These are phyloP conservation scores for Nannochloropsis granulata DNA, from an alignment of 108 stramenopile species.

Conservation along the genomic window DNA sequence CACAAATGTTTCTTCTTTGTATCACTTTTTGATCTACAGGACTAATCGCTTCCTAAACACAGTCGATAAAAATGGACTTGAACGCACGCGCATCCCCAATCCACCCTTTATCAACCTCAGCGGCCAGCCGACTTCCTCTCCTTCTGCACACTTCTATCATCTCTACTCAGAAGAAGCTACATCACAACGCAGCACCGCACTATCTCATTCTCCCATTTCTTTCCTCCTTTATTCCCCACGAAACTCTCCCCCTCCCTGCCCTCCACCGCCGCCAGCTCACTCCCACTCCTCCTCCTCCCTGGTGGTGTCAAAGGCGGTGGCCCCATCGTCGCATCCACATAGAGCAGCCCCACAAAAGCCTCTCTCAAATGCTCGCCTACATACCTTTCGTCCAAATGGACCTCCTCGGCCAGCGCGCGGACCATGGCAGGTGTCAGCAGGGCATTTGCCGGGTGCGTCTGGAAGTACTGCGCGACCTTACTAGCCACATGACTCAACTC, in stretches of 20 bases:
- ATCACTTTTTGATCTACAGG: no score
- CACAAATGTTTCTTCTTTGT: no score
- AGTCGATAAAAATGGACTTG: no score
- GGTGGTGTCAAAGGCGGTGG: not conserved
- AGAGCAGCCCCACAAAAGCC: not conserved
- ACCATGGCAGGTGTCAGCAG: not conserved
- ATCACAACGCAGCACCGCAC: not conserved
- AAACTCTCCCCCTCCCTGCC: not conserved
- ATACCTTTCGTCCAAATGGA: not conserved
- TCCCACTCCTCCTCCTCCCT: not conserved
- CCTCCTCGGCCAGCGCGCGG: not conserved
- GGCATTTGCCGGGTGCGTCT: not conserved
- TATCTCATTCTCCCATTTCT: not conserved
- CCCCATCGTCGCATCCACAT: not conserved
- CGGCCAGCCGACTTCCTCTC: no score
- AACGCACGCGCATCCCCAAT: no score
- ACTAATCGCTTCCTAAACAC: no score
- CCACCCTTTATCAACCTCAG: no score
- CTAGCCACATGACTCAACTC: not conserved
- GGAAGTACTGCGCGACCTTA: not conserved
- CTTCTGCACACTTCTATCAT: no score
- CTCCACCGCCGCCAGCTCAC: not conserved
- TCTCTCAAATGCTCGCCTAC: not conserved
- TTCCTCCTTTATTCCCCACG: not conserved
- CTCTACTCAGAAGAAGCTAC: not conserved